Base-by-base conservation (phyloP, 164 flowering plant genomes). In the Dillenia suffruticosa region DNA sequence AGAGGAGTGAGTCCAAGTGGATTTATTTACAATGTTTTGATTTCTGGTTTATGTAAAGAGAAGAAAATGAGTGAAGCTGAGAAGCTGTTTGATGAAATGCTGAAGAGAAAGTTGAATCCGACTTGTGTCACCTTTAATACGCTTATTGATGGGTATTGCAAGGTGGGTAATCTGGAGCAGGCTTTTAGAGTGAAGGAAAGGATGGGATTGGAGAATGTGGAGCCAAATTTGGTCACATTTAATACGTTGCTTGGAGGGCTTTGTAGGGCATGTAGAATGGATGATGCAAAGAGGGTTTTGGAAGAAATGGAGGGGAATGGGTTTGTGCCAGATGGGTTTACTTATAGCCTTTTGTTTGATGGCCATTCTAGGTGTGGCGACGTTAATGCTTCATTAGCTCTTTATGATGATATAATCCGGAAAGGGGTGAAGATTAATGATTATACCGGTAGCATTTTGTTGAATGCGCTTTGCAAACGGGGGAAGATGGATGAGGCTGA, bases 51-150 rank as follows among this genome's bases (percentile, higher is more conserved):
- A 56, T 81, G 88, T 56, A 86, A 80, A 46, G 83, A 75, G 69
- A 76, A 63, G 72, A 79, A 69, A 16, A 59, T 79, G 12, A 40
- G 43, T 5, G 87, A 88, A 44, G 91, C 88, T 12, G 54, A 60
- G 55, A 73, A 81, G 51, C 14, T 86, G 82, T 86, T 88, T 56
- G 87, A 76, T 55, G 87, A 88, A 81, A 87, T 88, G 93, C 8
- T 51, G 51, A 12, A 45, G 52, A 68, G 67, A 48, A 66, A 61
- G 4, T 48, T 87, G 59, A 15, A 12, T 15, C 75, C 81, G 0
- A 82, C 58, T 62, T 53, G 13, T 40, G 80, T 87, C 44, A 84
- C 89, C 0, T 91, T 70, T 60, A 88, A 88, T 68, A 74, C 79
- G 0, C 65, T 91, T 10, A 86, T 90, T 66, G 83, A 82, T 73